Conservation (phyloP, 164 flowering plant species). For the Vitis riparia region DNA sequence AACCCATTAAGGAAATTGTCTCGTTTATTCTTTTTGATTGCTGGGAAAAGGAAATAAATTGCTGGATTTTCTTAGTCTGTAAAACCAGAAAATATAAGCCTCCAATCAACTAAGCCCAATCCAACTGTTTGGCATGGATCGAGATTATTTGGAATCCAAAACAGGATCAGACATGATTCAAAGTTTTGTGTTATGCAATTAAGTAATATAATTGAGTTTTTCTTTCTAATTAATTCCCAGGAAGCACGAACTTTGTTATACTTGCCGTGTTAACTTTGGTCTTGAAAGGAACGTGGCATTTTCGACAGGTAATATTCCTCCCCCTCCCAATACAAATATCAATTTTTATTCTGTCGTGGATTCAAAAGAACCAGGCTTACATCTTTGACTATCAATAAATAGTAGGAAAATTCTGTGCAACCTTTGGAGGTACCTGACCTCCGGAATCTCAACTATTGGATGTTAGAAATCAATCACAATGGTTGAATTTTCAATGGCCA, state of each 20-base stretch:
- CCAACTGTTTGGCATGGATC: not conserved
- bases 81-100: not conserved
- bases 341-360: too few relatives aligned
- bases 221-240: constrained; percentile 25
- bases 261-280: constrained; percentile 72
- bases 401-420: too few relatives aligned
- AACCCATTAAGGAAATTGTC: too few relatives aligned
- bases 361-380: too few relatives aligned
- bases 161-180: too few relatives aligned
- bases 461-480: too few relatives aligned
- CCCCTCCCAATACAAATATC: not conserved
- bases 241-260: constrained; percentile 85
- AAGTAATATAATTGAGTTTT: not conserved
- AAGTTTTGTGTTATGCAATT: not conserved
- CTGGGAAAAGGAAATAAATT: not conserved
- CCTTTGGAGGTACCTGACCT: too few relatives aligned
- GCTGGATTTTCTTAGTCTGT: not conserved
- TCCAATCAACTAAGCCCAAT: not conserved
- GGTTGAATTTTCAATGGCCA: too few relatives aligned
- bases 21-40: not conserved
- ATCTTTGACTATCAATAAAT: too few relatives aligned
- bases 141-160: too few relatives aligned
- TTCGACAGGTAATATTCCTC: constrained; percentile 65
- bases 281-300: constrained; percentile 79
- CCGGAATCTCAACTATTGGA: too few relatives aligned